Evolutionary conservation across 2,329 filamentous ascomycete genomes (phyloP).

Genomic region (Leptographium wingfieldii): DNA sequence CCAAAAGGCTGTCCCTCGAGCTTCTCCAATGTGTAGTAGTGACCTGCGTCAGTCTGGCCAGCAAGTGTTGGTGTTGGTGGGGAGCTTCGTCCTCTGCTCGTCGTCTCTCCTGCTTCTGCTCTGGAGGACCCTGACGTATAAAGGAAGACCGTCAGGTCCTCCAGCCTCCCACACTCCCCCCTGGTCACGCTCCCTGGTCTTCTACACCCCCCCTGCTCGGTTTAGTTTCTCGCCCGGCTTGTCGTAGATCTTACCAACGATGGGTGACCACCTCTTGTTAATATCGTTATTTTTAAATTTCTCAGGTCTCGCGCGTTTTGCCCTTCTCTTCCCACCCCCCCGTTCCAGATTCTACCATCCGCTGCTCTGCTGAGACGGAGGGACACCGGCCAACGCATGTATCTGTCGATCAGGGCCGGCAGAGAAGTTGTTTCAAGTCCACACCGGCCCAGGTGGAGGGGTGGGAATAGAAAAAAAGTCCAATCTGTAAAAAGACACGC

Average conservation of each 20-base stretch:
- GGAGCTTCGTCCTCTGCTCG: background rate
- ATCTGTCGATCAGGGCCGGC: constrained; percentile 13
- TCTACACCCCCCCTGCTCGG: background rate
- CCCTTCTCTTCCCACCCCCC: constrained; percentile 1
- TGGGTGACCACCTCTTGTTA: background rate
- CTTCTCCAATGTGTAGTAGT: background rate
- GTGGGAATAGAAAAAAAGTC: background rate
- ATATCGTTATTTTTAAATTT: background rate
- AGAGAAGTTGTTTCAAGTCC: constrained; percentile 11
- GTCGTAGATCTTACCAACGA: constrained; percentile 2
- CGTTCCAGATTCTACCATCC: constrained; percentile 3
- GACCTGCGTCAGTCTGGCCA: background rate
- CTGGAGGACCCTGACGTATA: constrained; percentile 6
- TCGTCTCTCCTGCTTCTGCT: background rate
- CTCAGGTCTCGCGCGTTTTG: background rate
- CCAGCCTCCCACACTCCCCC: background rate
- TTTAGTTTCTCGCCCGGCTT: constrained; percentile 1
- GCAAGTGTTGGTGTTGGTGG: background rate
- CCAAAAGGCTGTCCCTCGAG: background rate
- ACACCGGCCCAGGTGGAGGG: background rate
- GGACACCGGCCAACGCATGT: background rate
- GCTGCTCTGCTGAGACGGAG: constrained; percentile 2
- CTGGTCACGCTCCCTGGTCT: background rate
- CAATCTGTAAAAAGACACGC: background rate
- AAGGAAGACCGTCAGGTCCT: constrained; percentile 3